Evolutionary conservation across 78 protist genomes (phyloP), one percentile per base, ranked within the genome.

Genomic region (Corallochytrium limacisporum): DNA sequence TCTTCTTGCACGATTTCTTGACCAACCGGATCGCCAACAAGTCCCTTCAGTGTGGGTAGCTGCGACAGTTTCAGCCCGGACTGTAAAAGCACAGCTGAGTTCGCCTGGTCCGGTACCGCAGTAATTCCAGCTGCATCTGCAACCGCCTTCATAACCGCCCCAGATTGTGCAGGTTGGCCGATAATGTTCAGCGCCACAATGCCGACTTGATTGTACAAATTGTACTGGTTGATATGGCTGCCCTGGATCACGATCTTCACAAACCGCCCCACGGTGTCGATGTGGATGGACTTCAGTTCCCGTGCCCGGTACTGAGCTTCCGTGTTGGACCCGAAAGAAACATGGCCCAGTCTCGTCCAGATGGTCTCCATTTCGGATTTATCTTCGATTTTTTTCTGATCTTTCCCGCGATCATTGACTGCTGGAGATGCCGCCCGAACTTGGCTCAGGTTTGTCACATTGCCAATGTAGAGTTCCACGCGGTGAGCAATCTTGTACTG

Each of bases 281-380:
- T 36, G 65, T 56, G 67, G 20, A 67, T 70, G 6, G 63, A 49
- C 57, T 75, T 75, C 12, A 75, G 70, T 55, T 75, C 81, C 28
- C 81, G 74, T 37, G 72, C 68, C 44, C 48, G 28, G 53, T 39
- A 62, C 26, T 51, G 46, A 18, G 69, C 26, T 35, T 53, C 43
- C 47, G 49, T 65, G 48, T 67, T 77, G 32, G 13, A 3, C 47
- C 33, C 42, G 42, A 77, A 24, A 5, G 60, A 42, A 20, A 76
- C 33, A 36, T 62, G 63, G 1, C 82, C 82, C 33, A 77, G 71
- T 13, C 72, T 51, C 29, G 7, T 16, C 50, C 31, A 67, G 24
- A n/a, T 16, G 22, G 38, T 13, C 37, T 22, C 32, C 46, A 1
- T n/a, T n/a, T n/a, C n/a, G n/a, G n/a, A n/a, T n/a, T n/a, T n/a